A percentile compares a stretch with the other conserved stretches of the same genome.
Conservation (phyloP, 345 rosid genomes). For the Gossypium turneri region DNA sequence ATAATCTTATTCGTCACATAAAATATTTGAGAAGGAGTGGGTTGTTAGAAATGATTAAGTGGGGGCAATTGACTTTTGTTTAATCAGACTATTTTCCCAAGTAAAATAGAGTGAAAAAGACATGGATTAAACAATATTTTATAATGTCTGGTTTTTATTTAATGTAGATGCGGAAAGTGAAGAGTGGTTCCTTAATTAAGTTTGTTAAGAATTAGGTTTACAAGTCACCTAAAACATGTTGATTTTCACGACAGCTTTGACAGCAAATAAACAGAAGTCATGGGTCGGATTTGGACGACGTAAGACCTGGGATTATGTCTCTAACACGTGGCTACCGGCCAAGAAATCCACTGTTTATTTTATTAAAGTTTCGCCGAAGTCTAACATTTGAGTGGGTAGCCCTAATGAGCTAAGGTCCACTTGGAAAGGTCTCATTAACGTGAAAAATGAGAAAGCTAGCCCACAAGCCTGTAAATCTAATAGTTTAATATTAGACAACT, state of each 20-base stretch:
- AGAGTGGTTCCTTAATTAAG: not conserved
- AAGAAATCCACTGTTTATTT: not conserved
- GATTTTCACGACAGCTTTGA: not conserved
- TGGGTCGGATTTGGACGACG: not conserved
- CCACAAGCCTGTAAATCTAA: not conserved
- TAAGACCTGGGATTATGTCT: not conserved
- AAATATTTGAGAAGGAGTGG: not conserved
- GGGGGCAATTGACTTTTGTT: not conserved
- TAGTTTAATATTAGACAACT: too few species aligned
- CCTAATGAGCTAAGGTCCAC: not conserved
- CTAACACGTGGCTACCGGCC: not conserved
- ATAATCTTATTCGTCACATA: too few species aligned
- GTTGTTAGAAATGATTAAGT: not conserved
- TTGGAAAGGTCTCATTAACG: too few species aligned
- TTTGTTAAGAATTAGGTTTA: not conserved
- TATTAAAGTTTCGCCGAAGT: not conserved
- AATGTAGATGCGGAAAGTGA: conserved; percentile 2
- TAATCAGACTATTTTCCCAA: not conserved
- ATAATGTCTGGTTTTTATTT: not conserved
- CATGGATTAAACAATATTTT: not conserved
- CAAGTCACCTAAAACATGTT: not conserved
- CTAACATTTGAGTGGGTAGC: not conserved
- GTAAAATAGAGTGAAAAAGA: not conserved
- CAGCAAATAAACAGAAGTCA: not conserved
- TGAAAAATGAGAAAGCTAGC: not conserved